Evolutionary conservation across 257 asterid genomes (phyloP).

Genomic region (Forsythia suspensa): DNA sequence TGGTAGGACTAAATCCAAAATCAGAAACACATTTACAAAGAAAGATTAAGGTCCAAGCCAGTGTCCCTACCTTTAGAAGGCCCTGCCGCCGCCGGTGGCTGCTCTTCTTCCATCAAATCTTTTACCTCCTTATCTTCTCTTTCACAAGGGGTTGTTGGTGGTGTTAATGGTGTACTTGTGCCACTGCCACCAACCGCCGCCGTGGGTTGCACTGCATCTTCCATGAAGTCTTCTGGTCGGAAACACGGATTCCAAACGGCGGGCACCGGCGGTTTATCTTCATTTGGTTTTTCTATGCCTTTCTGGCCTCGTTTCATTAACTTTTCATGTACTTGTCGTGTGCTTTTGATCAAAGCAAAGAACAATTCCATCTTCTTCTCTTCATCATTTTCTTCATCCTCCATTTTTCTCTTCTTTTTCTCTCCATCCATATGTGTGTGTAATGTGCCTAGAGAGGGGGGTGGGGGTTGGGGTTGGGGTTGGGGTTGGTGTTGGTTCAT

Average conservation of each 20-base stretch:
- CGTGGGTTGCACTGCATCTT: conserved; percentile 11
- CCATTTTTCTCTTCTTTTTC: conserved; percentile 28
- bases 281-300: neutral
- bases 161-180: neutral
- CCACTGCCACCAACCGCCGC: neutral
- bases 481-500: too few species aligned
- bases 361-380: conserved; percentile 33
- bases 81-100: conserved; percentile 3
- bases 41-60: conserved; percentile 39
- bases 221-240: conserved; percentile 32
- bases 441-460: neutral
- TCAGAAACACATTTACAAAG: conserved; percentile 15
- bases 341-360: conserved; percentile 36
- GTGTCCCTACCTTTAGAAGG: conserved; percentile 13
- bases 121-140: neutral
- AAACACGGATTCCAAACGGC: conserved; percentile 32
- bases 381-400: conserved; percentile 12
- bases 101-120: neutral
- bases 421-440: conserved; percentile 25
- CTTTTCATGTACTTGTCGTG: conserved; percentile 24
- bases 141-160: neutral
- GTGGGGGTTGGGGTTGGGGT: neutral
- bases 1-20: too few species aligned
- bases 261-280: neutral
- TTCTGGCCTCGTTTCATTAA: neutral